Percentiles rank a stretch among this genome's conserved stretches.
Evolutionary conservation across 176 grass and related monocot genomes (phyloP).

Genomic region (Hyparrhenia diplandra): DNA sequence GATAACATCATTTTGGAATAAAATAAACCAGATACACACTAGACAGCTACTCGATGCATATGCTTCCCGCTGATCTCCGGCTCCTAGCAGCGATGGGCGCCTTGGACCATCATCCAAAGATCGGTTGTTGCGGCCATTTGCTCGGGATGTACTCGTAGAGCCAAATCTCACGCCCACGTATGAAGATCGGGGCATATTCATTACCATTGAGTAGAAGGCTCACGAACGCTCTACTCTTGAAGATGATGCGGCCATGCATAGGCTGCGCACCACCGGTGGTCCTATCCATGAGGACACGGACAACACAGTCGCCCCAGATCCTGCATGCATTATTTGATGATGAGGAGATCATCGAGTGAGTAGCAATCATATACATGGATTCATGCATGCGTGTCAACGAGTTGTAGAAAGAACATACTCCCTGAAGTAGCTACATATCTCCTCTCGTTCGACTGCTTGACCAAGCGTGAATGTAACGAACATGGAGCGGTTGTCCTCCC

Average conservation of each 20-base stretch:
- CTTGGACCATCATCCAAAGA: background rate
- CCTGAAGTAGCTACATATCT: constrained; percentile 59
- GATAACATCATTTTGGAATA: background rate
- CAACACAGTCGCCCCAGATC: constrained; percentile 40
- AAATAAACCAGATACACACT: background rate
- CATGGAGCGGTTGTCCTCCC: constrained; percentile 58
- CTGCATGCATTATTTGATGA: background rate
- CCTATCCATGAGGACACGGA: constrained; percentile 37
- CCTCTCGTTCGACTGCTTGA: constrained; percentile 30
- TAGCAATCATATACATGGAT: background rate
- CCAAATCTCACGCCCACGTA: constrained; percentile 19
- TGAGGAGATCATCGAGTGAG: too few relatives aligned
- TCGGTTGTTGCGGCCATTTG: background rate
- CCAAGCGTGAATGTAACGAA: constrained; percentile 61
- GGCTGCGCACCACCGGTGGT: background rate
- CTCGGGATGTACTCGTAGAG: constrained; percentile 36
- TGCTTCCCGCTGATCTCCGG: background rate
- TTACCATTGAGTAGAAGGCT: constrained; percentile 26
- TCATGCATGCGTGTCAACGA: background rate
- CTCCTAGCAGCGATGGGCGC: background rate
- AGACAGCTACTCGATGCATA: background rate
- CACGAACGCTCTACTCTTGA: constrained; percentile 21
- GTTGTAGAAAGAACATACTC: constrained; percentile 14
- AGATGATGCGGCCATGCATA: constrained; percentile 47
- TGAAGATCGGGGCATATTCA: background rate